Evolutionary conservation across 2,329 filamentous ascomycete species (phyloP), one percentile per base, ranked within the genome.

Genomic region (Alternaria sp.): DNA sequence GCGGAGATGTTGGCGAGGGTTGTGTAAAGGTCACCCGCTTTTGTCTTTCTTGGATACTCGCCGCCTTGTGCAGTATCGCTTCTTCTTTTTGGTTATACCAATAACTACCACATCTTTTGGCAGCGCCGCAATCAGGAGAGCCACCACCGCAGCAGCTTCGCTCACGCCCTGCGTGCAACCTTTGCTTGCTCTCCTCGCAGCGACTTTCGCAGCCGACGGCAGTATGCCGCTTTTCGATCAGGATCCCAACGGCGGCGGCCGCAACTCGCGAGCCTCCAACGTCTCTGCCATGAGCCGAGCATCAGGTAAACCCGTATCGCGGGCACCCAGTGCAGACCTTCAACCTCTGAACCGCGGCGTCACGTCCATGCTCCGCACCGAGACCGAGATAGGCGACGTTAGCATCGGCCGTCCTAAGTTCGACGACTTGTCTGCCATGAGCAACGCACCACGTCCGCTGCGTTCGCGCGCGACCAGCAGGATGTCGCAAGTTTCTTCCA

Each of bases 321-420:
- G 68, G 65, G 71, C 61, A 60, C 71, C 49, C 56, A 77, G 61
- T 61, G 71, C 75, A 28, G 73, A 78, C 65, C 74, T 70, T 64
- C 74, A 74, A 54, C 76, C 74, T 59, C 63, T 60, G 5, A 59
- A 49, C 25, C 80, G 81, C 25, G 82, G 81, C 44, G 79, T 85
- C 63, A 76, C 83, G 74, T 83, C 81, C 65, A 85, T 85, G 83
- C 81, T 85, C 59, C 81, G 82, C 61, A 85, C 83, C 11, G 81
- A 81, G 9, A 85, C 82, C 1, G 83, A 85, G 69, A 80, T 83
- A 52, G 83, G 83, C 54, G 81, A 84, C 64, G 74, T 85, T 51
- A 81, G 78, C 11, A 36, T 40, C 49, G 72, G 77, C 26, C 32
- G 32, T 36, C 30, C 36, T 17, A n/a, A 59, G 6, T 72, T 83